Evolutionary conservation across 23 red algal genomes (phyloP).

Genomic region (Cyanidiococcus yangmingshanensis): DNA sequence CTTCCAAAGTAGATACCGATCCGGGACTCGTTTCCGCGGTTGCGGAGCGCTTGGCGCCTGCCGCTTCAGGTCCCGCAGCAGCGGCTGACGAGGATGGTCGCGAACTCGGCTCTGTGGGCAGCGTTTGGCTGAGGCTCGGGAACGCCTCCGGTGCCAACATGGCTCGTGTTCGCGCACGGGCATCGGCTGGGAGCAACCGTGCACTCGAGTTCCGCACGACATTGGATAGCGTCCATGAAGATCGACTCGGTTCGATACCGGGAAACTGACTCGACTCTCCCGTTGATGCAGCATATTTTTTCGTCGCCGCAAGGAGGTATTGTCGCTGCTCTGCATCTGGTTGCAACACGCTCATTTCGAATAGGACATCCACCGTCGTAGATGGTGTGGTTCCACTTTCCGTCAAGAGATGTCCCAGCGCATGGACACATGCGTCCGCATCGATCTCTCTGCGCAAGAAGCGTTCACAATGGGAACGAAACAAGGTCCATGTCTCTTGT

Average conservation of each 20-base stretch:
- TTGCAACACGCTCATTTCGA: constrained; percentile 7
- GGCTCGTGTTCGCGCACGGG: not conserved
- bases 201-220: not conserved
- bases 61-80: too few relatives aligned
- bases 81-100: too few relatives aligned
- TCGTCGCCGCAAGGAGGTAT: not conserved
- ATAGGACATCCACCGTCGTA: not conserved
- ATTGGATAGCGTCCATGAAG: not conserved
- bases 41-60: too few relatives aligned
- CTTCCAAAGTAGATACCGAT: too few relatives aligned
- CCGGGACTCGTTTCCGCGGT: too few relatives aligned
- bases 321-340: not conserved
- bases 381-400: not conserved
- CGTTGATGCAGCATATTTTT: not conserved
- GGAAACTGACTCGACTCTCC: not conserved
- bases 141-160: not conserved
- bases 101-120: too few relatives aligned
- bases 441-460: not conserved
- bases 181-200: not conserved
- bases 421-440: not conserved
- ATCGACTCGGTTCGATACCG: not conserved
- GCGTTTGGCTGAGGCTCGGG: not conserved
- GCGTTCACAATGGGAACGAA: not conserved
- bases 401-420: not conserved
- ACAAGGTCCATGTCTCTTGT: not conserved